phyloP scores from a whole-genome alignment of 805 yeast species.

The Pichia californica region DNA sequence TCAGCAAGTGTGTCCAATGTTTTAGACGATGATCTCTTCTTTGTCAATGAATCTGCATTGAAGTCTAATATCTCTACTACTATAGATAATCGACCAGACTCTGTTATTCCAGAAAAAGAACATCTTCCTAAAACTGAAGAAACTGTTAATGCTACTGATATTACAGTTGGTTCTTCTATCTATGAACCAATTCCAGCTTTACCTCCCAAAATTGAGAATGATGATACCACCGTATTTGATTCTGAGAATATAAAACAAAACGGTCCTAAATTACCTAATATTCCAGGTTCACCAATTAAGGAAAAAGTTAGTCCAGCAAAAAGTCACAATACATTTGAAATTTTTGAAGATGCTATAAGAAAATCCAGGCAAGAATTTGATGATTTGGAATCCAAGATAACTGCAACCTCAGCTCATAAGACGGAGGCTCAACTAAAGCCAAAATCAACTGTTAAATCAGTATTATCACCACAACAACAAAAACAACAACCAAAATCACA shows the following conservation, averaged over 20 bases:
- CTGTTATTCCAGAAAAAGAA: no score
- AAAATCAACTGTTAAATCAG: background rate
- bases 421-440: background rate
- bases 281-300: slow-evolving; percentile 34
- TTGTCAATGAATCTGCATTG: slow-evolving; percentile 26
- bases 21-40: slow-evolving; percentile 22
- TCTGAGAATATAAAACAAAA: slow-evolving; percentile 37
- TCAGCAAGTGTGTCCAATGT: slow-evolving; percentile 9
- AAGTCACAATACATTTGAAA: slow-evolving; percentile 20
- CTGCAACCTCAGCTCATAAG: background rate
- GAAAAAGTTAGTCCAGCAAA: slow-evolving; percentile 18
- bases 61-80: no score
- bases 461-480: background rate
- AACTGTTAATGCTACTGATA: slow-evolving; percentile 12
- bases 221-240: slow-evolving; percentile 39
- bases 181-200: slow-evolving; percentile 19
- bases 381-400: background rate
- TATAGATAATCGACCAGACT: no score
- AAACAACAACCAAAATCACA: slow-evolving; percentile 1
- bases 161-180: slow-evolving; percentile 26
- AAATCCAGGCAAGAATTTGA: slow-evolving; percentile 16
- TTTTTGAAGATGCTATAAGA: slow-evolving; percentile 19
- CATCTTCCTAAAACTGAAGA: background rate
- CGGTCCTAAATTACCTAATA: slow-evolving; percentile 43
- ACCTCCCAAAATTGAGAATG: slow-evolving; percentile 21